phyloP scores from a whole-genome alignment of 2,329 filamentous ascomycete genomes.

The Colletotrichum sp. region DNA sequence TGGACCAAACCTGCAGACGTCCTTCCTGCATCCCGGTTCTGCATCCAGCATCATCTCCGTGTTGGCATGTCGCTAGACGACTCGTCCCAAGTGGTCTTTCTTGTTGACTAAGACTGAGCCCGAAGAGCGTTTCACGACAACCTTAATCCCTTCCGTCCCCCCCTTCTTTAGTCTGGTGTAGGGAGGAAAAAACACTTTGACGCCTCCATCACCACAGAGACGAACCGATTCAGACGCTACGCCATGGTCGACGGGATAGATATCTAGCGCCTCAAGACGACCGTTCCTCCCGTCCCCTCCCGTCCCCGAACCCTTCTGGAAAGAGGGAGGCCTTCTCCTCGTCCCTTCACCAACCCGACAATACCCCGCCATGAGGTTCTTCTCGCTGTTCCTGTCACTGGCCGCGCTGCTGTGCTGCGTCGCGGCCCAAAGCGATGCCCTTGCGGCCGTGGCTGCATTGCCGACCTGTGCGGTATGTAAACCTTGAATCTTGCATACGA shows the following conservation, averaged over 20 bases:
- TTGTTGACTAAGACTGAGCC: constrained; percentile 6
- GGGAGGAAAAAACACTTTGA: background rate
- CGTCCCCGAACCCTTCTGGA: background rate
- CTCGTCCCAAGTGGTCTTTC: constrained; percentile 5
- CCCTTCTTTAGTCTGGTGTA: background rate
- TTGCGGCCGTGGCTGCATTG: constrained; percentile 23
- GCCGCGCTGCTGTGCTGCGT: constrained; percentile 7
- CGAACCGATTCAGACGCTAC: background rate
- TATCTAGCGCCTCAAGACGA: constrained; percentile 5
- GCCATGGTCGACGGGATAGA: constrained; percentile 12
- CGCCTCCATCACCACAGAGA: constrained; percentile 5
- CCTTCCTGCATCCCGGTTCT: background rate
- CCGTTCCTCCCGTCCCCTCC: background rate
- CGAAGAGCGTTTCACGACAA: constrained; percentile 13
- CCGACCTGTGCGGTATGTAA: constrained; percentile 37
- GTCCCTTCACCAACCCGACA: background rate
- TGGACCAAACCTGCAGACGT: constrained; percentile 3
- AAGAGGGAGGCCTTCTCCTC: background rate
- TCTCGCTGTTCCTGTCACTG: constrained; percentile 3
- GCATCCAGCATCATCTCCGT: constrained; percentile 19
- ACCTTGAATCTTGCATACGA: background rate
- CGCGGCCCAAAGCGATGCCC: constrained; percentile 8
- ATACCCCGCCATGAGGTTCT: constrained; percentile 7
- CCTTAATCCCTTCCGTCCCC: constrained; percentile 9
- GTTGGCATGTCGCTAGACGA: constrained; percentile 12